Percentiles rank a stretch among this genome's conserved stretches.
Conservation (phyloP, 225 moss, liverwort and hornwort species). For the Physcomitrium patens region DNA sequence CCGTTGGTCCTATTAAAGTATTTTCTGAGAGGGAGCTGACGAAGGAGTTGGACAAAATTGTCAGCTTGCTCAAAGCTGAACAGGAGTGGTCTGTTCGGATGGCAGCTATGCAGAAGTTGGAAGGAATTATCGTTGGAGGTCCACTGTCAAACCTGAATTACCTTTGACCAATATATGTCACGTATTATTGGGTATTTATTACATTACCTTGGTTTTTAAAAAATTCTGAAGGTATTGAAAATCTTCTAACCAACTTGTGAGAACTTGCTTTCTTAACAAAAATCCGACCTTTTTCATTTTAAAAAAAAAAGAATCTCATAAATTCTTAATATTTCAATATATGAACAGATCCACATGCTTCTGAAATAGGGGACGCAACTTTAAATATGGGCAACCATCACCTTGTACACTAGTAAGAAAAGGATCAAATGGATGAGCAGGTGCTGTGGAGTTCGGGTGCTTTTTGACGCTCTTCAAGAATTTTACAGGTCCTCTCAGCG, state of each 20-base stretch:
- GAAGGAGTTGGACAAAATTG: constrained; percentile 71
- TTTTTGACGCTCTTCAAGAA: constrained; percentile 63
- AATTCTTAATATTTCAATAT: too few relatives aligned
- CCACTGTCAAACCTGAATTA: neutral
- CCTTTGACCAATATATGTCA: neutral
- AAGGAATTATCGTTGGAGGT: constrained; percentile 76
- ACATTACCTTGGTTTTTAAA: neutral
- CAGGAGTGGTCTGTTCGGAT: constrained; percentile 86
- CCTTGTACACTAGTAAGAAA: neutral
- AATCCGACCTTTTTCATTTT: neutral
- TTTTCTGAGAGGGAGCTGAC: constrained; percentile 67
- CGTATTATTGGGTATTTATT: neutral
- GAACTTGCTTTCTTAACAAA: neutral
- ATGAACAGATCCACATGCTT: neutral
- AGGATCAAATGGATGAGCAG: constrained; percentile 28
- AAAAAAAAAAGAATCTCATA: too few relatives aligned
- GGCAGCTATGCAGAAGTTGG: constrained; percentile 73
- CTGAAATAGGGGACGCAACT: neutral
- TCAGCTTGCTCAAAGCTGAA: constrained; percentile 46
- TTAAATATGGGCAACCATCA: neutral
- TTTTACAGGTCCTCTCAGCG: constrained; percentile 68
- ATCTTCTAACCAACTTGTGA: neutral
- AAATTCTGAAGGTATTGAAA: neutral
- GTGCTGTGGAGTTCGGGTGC: constrained; percentile 61
- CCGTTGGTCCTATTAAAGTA: constrained; percentile 50